These are phyloP conservation scores for Punctularia strigosozonata DNA, from an alignment of 768 basidiomycete genomes.

Conservation along the genomic window DNA sequence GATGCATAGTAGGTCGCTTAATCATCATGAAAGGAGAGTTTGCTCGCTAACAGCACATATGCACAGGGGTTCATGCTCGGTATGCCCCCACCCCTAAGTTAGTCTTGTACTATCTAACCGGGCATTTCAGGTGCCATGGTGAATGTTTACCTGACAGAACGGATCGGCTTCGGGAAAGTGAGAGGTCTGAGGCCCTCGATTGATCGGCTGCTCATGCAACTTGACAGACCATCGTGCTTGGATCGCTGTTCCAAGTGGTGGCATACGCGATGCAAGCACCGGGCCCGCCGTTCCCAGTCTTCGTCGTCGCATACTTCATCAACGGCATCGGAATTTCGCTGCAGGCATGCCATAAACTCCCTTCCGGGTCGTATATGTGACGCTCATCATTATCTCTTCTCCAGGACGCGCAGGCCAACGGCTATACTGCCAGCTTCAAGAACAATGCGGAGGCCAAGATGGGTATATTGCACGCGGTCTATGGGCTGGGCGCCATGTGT, in stretches of 20 bases:
- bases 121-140: conserved; percentile 20
- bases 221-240: conserved; percentile 6
- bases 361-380: neutral
- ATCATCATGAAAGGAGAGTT: neutral
- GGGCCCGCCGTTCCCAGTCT: conserved; percentile 32
- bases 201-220: neutral
- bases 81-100: too few relatives aligned
- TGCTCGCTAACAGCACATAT: neutral
- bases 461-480: conserved; percentile 15
- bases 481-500: conserved; percentile 25
- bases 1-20: conserved; percentile 25
- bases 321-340: conserved; percentile 34
- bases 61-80: conserved; percentile 20
- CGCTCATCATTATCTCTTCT: neutral
- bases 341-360: conserved; percentile 22
- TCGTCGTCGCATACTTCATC: conserved; percentile 28
- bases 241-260: conserved; percentile 17
- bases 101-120: too few relatives aligned
- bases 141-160: conserved; percentile 17
- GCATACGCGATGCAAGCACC: conserved; percentile 25
- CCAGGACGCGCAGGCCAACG: conserved; percentile 37
- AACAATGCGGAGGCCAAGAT: conserved; percentile 19
- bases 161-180: conserved; percentile 24
- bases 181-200: neutral
- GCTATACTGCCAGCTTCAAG: conserved; percentile 29